Base-by-base conservation (phyloP, 164 flowering plant genomes). In the Dillenia turbinata region DNA sequence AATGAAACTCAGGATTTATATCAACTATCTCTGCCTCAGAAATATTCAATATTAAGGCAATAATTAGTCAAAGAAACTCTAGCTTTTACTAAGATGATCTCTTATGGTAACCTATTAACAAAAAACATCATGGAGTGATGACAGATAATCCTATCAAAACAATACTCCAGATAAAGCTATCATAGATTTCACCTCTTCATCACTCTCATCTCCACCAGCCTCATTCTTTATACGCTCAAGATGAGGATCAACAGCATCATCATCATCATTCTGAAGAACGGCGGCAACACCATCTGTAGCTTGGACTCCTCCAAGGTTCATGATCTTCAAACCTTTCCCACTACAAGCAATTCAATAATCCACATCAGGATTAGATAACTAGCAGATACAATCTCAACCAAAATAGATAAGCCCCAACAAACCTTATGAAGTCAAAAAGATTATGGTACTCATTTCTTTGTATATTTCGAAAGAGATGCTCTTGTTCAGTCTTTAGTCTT, bases 181-280 rank as follows among this genome's bases (percentile, higher is more conserved):
- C 33, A 26, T 2, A 26, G 33, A 26, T 26, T 57, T 10, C 66
- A 86, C 96, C 96, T 95, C 99, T 68, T 95, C 99, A 77, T 95
- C 99, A 69, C 92, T 92, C 73, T 89, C 97, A 68, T 87, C 96
- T 43, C 75, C 94, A 70, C 84, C 91, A 71, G 89, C 88, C 79
- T 71, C 81, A 78, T 86, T 87, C 78, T 62, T 92, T 24, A 95
- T 90, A 33, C 94, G 83, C 71, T 83, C 93, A 73, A 95, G 90
- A 81, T 95, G 96, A 48, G 92, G 94, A 53, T 95, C 99, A 71
- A 88, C 90, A 69, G 85, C 90, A 77, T 85, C 97, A 70, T 95
- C 97, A 53, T 85, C 96, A 45, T 71, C 86, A 67, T 73, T 68
- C 59, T 67, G 78, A 47, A 91, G 85, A 70, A 80, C 92, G 67